Base-by-base conservation (phyloP, 306 rosid species). In the Lathyrus tuberosus region DNA sequence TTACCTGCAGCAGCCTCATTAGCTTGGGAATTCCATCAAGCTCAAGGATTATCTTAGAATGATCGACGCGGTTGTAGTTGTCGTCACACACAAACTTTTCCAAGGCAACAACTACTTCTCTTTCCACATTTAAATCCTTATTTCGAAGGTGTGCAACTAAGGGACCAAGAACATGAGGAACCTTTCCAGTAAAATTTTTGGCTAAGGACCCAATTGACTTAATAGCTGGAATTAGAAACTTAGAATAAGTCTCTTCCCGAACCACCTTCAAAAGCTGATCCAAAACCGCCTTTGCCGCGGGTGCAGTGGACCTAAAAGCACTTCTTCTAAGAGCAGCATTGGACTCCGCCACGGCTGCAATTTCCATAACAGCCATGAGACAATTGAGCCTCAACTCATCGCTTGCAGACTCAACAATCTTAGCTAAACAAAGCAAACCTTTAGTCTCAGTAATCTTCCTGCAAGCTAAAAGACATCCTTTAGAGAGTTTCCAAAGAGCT, bases 401-500 rank as follows among this genome's bases (percentile, higher is more conserved):
- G 12, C 40, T 82, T 61, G 84, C 90, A 4, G 62, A 75, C 82
- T 88, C 92, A 30, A 93, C 71, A 47, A 93, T 84, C 84, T 86
- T 90, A 0, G 98, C 97, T 68, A 93, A 66, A 81, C 91, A 93
- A 71, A 90, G 76, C 86, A 93, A 85, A 43, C 98, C 98, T 82
- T 86, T 93, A 0, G 96, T 86, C 86, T 88, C 97, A 0, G 96
- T 82, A 43, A 93, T 84, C 72, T 88, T 93, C 69, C 53, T 62
- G 78, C 96, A 82, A 53, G 85, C 83, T 8, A 22, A 16, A 54
- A 85, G 64, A 62, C 91, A 84, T 16, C 62, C 88, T 68, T 44
- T 80, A 14, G 91, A 86, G 62, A 93, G 83, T 69, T 86, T 93
- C 96, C 97, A 93, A 37, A 93, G 65, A 15, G 98, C 98, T 82